phyloP scores from a whole-genome alignment of 1,284 basidiomycete genomes.

The Polyporus tsugae region DNA sequence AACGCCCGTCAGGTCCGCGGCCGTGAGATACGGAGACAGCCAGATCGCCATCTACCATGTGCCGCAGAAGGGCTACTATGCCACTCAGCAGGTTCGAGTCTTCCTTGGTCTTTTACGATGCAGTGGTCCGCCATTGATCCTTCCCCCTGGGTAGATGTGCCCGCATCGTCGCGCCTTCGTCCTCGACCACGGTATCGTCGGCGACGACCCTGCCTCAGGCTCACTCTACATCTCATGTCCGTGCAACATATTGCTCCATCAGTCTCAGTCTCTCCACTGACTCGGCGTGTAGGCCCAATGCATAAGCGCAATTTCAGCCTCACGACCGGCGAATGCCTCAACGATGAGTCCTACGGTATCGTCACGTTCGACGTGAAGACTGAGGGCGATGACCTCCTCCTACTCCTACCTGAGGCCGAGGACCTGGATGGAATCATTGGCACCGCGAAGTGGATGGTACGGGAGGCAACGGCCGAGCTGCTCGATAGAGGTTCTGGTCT shows the following conservation, averaged over 20 bases:
- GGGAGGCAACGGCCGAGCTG: conserved; percentile 58
- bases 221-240: conserved; percentile 54
- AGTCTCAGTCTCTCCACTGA: conserved; percentile 13
- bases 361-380: conserved; percentile 69
- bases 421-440: conserved; percentile 74
- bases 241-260: conserved; percentile 25
- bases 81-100: conserved; percentile 67
- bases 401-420: conserved; percentile 64
- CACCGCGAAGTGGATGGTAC: conserved; percentile 70
- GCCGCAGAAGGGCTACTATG: conserved; percentile 65
- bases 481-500: conserved; percentile 44
- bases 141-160: conserved; percentile 51
- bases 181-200: conserved; percentile 73
- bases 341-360: conserved; percentile 71
- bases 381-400: conserved; percentile 55
- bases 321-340: conserved; percentile 65
- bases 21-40: conserved; percentile 76
- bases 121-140: background rate
- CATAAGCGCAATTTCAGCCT: conserved; percentile 80
- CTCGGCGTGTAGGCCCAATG: conserved; percentile 56
- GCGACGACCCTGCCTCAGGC: conserved; percentile 61
- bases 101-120: background rate
- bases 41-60: conserved; percentile 76
- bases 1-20: conserved; percentile 47
- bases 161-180: conserved; percentile 76